phyloP scores from a whole-genome alignment of 169 alveolate genomes.

The Plasmodium vivax region DNA sequence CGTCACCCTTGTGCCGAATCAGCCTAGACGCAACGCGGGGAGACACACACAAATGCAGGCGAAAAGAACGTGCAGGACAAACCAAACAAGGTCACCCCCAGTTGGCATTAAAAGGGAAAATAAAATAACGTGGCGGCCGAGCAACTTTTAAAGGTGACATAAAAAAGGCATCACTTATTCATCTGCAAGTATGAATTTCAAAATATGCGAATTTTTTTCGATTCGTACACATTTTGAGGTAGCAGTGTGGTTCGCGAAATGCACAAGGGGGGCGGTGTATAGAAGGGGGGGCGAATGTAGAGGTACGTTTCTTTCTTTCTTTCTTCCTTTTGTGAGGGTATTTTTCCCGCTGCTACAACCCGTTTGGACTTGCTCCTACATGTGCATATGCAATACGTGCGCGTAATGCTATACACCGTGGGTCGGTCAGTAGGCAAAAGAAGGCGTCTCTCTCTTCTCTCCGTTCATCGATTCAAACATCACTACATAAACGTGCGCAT shows the following conservation, averaged over 20 bases:
- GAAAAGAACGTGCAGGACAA: not conserved
- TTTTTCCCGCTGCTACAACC: not conserved
- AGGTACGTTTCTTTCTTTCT: not conserved
- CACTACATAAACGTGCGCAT: not conserved
- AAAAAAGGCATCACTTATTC: not conserved
- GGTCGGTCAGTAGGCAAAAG: not conserved
- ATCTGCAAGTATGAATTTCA: not conserved
- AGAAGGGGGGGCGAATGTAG: not conserved
- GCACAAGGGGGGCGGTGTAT: not conserved
- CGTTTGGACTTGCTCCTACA: not conserved
- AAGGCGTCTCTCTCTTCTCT: not conserved
- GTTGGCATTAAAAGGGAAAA: not conserved
- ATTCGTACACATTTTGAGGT: conserved; percentile 15
- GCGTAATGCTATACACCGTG: not conserved
- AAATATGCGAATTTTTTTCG: not conserved
- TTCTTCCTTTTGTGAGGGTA: not conserved
- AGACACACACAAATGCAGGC: not conserved
- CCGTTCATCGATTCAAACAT: not conserved
- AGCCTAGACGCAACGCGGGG: not conserved
- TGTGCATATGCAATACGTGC: not conserved
- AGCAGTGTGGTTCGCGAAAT: not conserved
- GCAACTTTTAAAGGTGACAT: not conserved
- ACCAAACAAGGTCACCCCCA: not conserved
- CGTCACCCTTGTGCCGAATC: not conserved
- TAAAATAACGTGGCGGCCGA: not conserved